phyloP scores from a whole-genome alignment of 2,329 filamentous ascomycete genomes.

The Oidium heveae region DNA sequence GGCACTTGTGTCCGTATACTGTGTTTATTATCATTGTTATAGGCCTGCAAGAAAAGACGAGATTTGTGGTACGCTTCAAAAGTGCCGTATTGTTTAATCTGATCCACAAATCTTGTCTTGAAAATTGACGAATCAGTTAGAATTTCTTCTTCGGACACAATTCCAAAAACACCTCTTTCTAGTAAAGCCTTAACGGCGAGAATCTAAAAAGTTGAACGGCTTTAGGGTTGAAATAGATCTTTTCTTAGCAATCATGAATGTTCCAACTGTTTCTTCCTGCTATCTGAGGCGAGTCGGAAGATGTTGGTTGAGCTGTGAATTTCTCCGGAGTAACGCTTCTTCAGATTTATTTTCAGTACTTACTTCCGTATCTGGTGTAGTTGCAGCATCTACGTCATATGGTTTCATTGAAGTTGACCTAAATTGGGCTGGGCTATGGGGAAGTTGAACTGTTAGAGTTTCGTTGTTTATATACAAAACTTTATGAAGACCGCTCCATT shows the following conservation, averaged over 20 bases:
- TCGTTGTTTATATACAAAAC: background rate
- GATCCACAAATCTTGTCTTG: constrained; percentile 3
- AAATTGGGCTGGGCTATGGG: background rate
- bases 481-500: background rate
- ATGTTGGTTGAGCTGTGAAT: background rate
- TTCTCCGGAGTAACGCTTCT: background rate
- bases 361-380: too few species aligned
- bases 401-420: background rate
- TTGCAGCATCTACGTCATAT: background rate
- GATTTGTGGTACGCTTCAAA: constrained; percentile 1
- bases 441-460: background rate
- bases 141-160: background rate
- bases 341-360: too few species aligned
- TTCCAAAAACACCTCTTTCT: constrained; percentile 1
- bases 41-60: constrained; percentile 1
- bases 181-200: background rate
- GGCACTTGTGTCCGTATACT: constrained; percentile 2
- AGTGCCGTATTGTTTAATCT: constrained; percentile 2
- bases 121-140: background rate
- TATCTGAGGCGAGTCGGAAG: background rate
- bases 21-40: constrained; percentile 2
- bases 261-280: background rate
- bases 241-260: background rate
- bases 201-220: background rate
- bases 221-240: background rate